phyloP scores from a whole-genome alignment of 345 rosid species.

The Linum trigynum region DNA sequence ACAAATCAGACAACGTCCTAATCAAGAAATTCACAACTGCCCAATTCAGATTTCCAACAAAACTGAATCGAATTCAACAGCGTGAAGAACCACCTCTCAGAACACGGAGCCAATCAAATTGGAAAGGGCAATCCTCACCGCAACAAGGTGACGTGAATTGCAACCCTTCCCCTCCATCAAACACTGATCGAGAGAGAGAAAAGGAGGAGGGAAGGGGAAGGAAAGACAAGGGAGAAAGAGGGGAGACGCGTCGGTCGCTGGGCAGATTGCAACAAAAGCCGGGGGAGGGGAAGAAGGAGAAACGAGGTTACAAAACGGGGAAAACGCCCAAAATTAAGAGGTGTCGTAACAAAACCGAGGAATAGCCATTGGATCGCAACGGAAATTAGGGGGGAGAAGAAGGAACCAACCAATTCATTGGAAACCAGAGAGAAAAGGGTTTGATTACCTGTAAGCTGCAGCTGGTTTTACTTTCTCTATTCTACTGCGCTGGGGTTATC shows the following conservation, averaged over 20 bases:
- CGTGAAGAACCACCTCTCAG: neutral
- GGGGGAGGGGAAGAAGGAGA: neutral
- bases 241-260: neutral
- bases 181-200: neutral
- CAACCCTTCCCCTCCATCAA: neutral
- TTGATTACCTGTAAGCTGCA: neutral
- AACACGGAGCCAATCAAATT: neutral
- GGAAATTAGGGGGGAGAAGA: conserved; percentile 12
- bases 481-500: neutral
- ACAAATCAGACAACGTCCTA: neutral
- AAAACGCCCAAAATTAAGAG: neutral
- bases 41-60: neutral
- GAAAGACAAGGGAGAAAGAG: neutral
- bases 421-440: neutral
- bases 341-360: neutral
- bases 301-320: neutral
- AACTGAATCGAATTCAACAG: conserved; percentile 4
- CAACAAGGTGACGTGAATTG: neutral
- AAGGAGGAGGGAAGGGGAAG: neutral
- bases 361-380: conserved; percentile 4
- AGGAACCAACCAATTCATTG: neutral
- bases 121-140: neutral
- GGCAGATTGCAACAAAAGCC: neutral
- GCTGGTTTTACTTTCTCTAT: neutral
- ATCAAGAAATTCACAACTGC: neutral